Evolutionary conservation across 2,329 filamentous ascomycete genomes (phyloP).

Genomic region (Lasiodiplodia hormozganensis): DNA sequence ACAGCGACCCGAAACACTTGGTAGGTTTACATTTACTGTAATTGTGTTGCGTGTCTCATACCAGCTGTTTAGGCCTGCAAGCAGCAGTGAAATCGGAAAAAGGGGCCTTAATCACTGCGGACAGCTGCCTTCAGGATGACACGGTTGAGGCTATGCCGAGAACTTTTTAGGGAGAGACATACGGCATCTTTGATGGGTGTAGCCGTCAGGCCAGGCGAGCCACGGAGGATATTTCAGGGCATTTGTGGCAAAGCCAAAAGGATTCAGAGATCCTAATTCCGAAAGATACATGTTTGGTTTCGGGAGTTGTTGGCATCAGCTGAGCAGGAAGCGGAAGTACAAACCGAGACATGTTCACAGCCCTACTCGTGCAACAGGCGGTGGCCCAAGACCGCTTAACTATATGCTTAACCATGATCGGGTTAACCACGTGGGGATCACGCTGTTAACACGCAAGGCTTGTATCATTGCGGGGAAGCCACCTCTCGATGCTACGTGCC

Average conservation of each 20-base stretch:
- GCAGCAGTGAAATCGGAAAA: neutral
- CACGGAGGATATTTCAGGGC: neutral
- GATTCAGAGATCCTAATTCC: neutral
- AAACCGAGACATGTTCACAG: neutral
- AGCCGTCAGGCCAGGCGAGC: neutral
- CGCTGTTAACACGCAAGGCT: neutral
- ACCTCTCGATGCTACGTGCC: neutral
- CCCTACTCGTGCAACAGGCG: neutral
- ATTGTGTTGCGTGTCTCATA: neutral
- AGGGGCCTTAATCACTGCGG: neutral
- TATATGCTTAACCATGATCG: neutral
- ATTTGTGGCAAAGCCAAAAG: neutral
- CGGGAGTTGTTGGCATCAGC: neutral
- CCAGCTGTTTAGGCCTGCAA: neutral
- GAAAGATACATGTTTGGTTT: neutral
- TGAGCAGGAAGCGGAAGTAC: neutral
- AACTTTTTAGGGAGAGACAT: neutral
- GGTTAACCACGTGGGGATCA: neutral
- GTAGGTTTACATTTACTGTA: neutral
- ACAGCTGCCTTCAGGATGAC: neutral
- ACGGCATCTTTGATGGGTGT: neutral
- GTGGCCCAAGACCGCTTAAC: neutral
- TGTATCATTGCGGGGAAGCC: neutral
- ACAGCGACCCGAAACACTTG: neutral
- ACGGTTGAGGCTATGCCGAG: neutral